Percentiles rank a stretch among this genome's conserved stretches.
These are phyloP conservation scores for Eucalyptus decipiens DNA, from an alignment of 345 rosid species.

Conservation along the genomic window DNA sequence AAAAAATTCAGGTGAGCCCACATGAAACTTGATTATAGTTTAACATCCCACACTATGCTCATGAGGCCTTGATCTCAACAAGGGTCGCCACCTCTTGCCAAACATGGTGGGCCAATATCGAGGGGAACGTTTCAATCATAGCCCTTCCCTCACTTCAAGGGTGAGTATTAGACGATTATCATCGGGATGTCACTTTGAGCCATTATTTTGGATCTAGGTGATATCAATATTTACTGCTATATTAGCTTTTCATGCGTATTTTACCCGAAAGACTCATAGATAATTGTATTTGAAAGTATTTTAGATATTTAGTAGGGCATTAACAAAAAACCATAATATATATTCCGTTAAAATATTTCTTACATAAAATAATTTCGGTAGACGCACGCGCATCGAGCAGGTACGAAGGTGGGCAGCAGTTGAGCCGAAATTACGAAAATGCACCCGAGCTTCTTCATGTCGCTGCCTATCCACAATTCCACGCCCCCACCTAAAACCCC, in stretches of 20 bases:
- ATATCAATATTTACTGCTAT: neutral
- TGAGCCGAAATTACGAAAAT: neutral
- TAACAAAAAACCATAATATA: neutral
- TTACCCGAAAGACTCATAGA: neutral
- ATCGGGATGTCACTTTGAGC: rapidly evolving
- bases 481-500: neutral
- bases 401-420: neutral
- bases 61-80: neutral
- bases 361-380: neutral
- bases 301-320: neutral
- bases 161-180: rapidly evolving
- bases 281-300: neutral
- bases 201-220: too few species aligned
- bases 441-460: neutral
- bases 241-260: neutral
- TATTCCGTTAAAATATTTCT: neutral
- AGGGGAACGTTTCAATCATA: rapidly evolving
- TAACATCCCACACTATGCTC: neutral
- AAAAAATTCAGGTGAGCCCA: too few species aligned
- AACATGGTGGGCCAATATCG: neutral
- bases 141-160: rapidly evolving
- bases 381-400: neutral
- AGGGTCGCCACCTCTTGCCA: rapidly evolving
- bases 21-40: neutral
- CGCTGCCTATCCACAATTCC: neutral